These are phyloP conservation scores for Aspergillus steynii DNA, from an alignment of 495 filamentous ascomycete species.

Conservation along the genomic window DNA sequence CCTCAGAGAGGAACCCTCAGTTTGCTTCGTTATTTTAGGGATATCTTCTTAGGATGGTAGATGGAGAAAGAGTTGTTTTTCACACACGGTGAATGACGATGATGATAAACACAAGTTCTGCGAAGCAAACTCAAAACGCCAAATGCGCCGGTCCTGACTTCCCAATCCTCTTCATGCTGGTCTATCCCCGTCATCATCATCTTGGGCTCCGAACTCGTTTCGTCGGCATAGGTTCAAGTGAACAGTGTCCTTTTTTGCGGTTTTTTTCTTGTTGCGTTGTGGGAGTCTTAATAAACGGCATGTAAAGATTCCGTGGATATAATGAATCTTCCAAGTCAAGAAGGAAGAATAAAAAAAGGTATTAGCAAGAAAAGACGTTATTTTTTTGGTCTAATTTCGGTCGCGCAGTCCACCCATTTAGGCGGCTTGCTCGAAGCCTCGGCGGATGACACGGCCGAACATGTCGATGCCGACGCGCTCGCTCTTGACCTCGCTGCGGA, in stretches of 20 bases:
- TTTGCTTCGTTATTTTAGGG: slow-evolving; percentile 11
- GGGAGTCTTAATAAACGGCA: neutral
- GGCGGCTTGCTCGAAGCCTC: slow-evolving; percentile 88
- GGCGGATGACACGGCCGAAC: slow-evolving; percentile 85
- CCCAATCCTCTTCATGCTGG: slow-evolving; percentile 30
- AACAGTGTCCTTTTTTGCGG: slow-evolving; percentile 15
- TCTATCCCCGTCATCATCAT: slow-evolving; percentile 29
- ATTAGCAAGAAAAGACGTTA: slow-evolving; percentile 20
- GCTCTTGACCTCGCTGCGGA: slow-evolving; percentile 90
- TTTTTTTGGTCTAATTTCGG: slow-evolving; percentile 2
- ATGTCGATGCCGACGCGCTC: slow-evolving; percentile 78
- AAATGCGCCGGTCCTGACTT: slow-evolving; percentile 32
- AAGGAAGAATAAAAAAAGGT: slow-evolving; percentile 13
- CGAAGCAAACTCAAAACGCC: slow-evolving; percentile 33
- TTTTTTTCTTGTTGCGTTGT: neutral
- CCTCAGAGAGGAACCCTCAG: slow-evolving; percentile 4
- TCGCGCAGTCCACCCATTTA: slow-evolving; percentile 34
- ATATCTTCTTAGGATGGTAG: slow-evolving; percentile 12
- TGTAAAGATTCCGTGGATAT: slow-evolving; percentile 8
- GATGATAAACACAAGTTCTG: slow-evolving; percentile 23
- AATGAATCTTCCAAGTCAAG: slow-evolving; percentile 2
- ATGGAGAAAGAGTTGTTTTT: slow-evolving; percentile 8
- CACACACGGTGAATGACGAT: slow-evolving; percentile 12
- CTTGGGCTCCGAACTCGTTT: slow-evolving; percentile 22
- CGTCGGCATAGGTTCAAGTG: slow-evolving; percentile 8